These are phyloP conservation scores for Penicillium polonicum DNA, from an alignment of 2,329 filamentous ascomycete species.

Conservation along the genomic window DNA sequence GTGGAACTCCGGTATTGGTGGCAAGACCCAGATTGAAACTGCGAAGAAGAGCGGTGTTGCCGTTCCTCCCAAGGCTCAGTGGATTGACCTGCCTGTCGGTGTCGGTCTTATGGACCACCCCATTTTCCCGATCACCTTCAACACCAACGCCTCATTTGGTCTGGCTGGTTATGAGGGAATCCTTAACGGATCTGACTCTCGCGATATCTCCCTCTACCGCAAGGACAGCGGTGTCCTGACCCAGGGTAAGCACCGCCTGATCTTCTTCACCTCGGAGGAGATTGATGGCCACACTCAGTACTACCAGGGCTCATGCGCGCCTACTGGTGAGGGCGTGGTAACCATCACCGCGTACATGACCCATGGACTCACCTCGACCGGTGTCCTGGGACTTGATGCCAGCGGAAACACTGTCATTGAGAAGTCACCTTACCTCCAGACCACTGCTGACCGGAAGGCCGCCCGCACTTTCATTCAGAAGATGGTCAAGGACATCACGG, in stretches of 20 bases:
- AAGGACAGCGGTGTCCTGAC: conserved; percentile 22
- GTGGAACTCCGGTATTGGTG: conserved; percentile 68
- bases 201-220: conserved; percentile 27
- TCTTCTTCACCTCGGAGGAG: conserved; percentile 28
- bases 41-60: conserved; percentile 46
- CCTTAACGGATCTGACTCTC: conserved; percentile 19
- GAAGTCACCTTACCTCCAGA: conserved; percentile 27
- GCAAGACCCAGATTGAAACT: conserved; percentile 48
- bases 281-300: conserved; percentile 28
- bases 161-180: conserved; percentile 18
- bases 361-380: conserved; percentile 29
- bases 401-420: conserved; percentile 29
- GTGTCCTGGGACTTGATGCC: conserved; percentile 24
- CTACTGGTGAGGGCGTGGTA: conserved; percentile 17
- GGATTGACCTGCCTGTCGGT: conserved; percentile 55
- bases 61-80: conserved; percentile 45
- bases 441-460: conserved; percentile 23
- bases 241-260: conserved; percentile 29
- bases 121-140: conserved; percentile 23
- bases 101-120: conserved; percentile 49
- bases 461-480: conserved; percentile 23
- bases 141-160: conserved; percentile 22
- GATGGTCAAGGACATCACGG: conserved; percentile 23
- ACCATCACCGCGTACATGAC: conserved; percentile 29
- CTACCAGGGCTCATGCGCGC: conserved; percentile 28